Conservation (phyloP, 2,329 filamentous ascomycete genomes). For the Seiridium unicorne region DNA sequence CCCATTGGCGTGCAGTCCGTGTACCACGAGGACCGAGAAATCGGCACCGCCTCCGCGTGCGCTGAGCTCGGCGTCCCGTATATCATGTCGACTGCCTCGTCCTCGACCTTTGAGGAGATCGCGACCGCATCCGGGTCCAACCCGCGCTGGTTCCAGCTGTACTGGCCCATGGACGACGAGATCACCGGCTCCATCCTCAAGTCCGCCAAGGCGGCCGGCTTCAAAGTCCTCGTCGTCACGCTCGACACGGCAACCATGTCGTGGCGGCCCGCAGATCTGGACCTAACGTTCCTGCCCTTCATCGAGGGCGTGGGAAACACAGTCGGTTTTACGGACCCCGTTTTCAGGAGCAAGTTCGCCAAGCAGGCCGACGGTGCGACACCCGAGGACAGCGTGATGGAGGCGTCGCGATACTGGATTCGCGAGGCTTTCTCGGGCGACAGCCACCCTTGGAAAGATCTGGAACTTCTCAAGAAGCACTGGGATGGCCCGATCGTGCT, state of each 20-base stretch:
- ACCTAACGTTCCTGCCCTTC: constrained; percentile 61
- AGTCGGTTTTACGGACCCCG: constrained; percentile 66
- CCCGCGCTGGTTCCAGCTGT: constrained; percentile 70
- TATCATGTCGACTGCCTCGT: constrained; percentile 64
- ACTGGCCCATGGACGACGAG: constrained; percentile 68
- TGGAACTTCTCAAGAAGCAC: constrained; percentile 54
- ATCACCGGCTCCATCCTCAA: constrained; percentile 62
- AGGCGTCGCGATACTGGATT: constrained; percentile 54
- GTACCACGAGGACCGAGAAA: constrained; percentile 64
- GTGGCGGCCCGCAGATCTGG: constrained; percentile 69
- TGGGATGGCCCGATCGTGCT: constrained; percentile 65
- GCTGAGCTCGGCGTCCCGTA: constrained; percentile 61
- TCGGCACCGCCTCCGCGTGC: constrained; percentile 62
- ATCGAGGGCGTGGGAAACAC: constrained; percentile 56
- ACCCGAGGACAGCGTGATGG: constrained; percentile 45
- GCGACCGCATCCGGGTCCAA: constrained; percentile 56
- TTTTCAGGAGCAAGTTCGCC: constrained; percentile 58
- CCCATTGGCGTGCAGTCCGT: constrained; percentile 69
- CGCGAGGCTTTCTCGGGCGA: constrained; percentile 39
- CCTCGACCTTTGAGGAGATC: constrained; percentile 64
- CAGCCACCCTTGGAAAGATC: constrained; percentile 56
- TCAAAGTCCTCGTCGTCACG: constrained; percentile 67
- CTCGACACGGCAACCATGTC: constrained; percentile 68
- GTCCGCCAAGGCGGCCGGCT: constrained; percentile 62
- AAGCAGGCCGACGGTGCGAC: constrained; percentile 40